Evolutionary conservation across 1,284 basidiomycete genomes (phyloP).

Genomic region (Ceratobasidium sp.): DNA sequence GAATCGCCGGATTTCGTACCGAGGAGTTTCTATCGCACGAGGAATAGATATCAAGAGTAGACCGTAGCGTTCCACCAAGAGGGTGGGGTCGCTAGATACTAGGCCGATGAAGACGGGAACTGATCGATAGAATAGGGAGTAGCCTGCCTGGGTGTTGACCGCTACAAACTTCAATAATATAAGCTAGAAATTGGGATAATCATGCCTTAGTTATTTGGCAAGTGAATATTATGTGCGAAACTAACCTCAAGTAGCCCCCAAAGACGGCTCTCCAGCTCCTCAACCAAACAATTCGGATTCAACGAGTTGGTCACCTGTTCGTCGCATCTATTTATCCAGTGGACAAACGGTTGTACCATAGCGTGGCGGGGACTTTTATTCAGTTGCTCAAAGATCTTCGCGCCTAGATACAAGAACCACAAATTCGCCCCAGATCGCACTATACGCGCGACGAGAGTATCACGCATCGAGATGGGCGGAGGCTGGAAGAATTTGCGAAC

Average conservation of each 20-base stretch:
- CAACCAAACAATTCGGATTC: background rate
- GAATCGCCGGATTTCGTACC: conserved; percentile 31
- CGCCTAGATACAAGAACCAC: conserved; percentile 16
- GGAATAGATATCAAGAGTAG: background rate
- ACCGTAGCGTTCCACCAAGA: conserved; percentile 11
- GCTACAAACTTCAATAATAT: conserved; percentile 17
- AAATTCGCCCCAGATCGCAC: background rate
- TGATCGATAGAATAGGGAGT: conserved; percentile 3
- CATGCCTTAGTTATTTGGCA: background rate
- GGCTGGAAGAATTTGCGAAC: conserved; percentile 13
- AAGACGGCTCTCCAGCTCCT: background rate
- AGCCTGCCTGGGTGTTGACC: conserved; percentile 6
- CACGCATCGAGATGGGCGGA: background rate
- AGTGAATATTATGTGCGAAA: background rate
- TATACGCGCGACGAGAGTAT: background rate
- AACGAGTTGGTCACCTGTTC: background rate
- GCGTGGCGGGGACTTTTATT: background rate
- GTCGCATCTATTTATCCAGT: conserved; percentile 21
- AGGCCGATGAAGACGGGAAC: conserved; percentile 10
- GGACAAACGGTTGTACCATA: background rate
- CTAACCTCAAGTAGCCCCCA: conserved; percentile 26
- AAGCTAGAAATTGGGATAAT: background rate
- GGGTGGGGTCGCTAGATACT: background rate
- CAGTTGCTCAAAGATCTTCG: conserved; percentile 18
- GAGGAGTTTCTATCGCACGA: background rate